phyloP scores from a whole-genome alignment of 306 rosid species.

The Spatholobus suberectus region DNA sequence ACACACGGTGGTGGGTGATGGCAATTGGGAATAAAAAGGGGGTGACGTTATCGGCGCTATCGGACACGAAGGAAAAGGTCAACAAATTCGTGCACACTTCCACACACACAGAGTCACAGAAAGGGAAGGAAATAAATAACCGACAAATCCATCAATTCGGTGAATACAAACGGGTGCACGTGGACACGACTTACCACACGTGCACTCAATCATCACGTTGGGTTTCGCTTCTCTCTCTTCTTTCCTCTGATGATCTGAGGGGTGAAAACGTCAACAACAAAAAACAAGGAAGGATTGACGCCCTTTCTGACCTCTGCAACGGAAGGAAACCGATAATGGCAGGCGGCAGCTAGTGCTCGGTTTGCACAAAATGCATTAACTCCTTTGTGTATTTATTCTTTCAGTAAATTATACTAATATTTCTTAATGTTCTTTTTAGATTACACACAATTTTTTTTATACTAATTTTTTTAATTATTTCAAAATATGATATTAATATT shows the following conservation, averaged over 20 bases:
- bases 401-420: no score
- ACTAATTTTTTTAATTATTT: no score
- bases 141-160: slow-evolving; percentile 60
- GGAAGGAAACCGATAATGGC: background rate
- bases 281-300: slow-evolving; percentile 35
- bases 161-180: slow-evolving; percentile 82
- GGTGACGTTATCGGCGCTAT: slow-evolving; percentile 10
- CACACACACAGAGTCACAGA: background rate
- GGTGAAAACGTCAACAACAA: background rate
- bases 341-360: background rate
- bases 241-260: no score
- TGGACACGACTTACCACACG: slow-evolving; percentile 96
- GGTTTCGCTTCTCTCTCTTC: background rate
- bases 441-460: no score
- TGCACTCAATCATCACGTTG: slow-evolving; percentile 71
- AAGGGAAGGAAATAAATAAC: background rate
- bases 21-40: background rate
- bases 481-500: no score
- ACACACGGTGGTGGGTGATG: background rate
- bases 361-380: slow-evolving; percentile 40
- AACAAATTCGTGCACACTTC: background rate
- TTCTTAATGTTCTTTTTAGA: no score
- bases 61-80: slow-evolving; percentile 22
- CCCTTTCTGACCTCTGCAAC: background rate
- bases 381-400: slow-evolving; percentile 4